These are phyloP conservation scores for Malus orientalis DNA, from an alignment of 306 rosid genomes.

Conservation along the genomic window DNA sequence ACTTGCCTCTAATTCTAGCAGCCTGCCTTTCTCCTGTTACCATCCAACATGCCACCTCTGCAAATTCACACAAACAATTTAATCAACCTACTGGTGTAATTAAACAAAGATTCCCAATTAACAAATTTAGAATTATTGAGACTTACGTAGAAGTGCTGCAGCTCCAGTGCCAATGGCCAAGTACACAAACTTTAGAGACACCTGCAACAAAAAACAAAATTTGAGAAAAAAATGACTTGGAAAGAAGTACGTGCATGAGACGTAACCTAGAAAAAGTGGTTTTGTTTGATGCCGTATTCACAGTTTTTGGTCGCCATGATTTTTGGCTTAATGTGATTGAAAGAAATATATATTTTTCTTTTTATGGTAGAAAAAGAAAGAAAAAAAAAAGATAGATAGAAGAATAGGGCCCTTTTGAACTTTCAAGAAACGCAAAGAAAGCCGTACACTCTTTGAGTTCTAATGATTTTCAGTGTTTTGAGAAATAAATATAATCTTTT, in stretches of 20 bases:
- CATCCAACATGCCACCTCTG: slow-evolving; percentile 94
- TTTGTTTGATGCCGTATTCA: not conserved
- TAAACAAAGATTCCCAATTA: no score
- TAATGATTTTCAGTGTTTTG: no score
- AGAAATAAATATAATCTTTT: no score
- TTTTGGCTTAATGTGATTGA: not conserved
- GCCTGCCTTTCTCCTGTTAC: slow-evolving; percentile 94
- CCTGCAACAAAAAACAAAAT: slow-evolving; percentile 27
- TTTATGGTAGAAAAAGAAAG: not conserved
- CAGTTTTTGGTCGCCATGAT: not conserved
- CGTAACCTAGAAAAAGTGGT: not conserved
- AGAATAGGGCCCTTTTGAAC: no score
- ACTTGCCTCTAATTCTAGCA: slow-evolving; percentile 58
- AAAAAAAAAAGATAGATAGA: not conserved
- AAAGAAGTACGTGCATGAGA: not conserved
- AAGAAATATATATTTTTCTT: no score
- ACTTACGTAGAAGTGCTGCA: slow-evolving; percentile 75
- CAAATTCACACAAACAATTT: not conserved
- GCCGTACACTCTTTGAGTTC: no score
- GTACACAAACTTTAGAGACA: slow-evolving; percentile 44
- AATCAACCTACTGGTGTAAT: no score
- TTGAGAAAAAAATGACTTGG: not conserved
- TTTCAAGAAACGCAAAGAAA: no score
- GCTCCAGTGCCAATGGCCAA: slow-evolving; percentile 58
- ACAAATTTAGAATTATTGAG: not conserved